Evolutionary conservation across 305 asterid species (phyloP).

Genomic region (Fraxinus dipetala): DNA sequence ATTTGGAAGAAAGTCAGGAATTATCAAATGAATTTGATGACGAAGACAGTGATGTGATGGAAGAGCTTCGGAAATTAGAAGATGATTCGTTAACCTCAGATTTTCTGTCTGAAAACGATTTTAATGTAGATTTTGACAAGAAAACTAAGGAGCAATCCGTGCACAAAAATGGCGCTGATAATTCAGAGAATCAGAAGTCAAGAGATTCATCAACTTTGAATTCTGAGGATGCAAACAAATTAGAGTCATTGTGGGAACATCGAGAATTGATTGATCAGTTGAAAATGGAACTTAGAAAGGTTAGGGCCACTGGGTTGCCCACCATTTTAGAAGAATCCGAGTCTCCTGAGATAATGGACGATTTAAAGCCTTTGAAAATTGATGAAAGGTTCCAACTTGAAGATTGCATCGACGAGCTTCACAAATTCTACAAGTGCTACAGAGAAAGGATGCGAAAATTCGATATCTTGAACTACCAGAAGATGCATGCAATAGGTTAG

Average conservation of each 20-base stretch:
- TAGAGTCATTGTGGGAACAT: conserved; percentile 94
- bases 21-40: conserved; percentile 30
- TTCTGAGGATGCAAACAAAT: conserved; percentile 45
- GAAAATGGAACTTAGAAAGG: conserved; percentile 81
- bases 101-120: conserved; percentile 43
- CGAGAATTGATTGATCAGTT: conserved; percentile 90
- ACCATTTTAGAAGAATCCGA: conserved; percentile 92
- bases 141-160: not conserved
- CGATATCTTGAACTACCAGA: conserved; percentile 91
- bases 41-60: conserved; percentile 43
- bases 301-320: conserved; percentile 85
- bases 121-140: conserved; percentile 27
- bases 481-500: conserved; percentile 98
- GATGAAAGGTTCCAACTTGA: conserved; percentile 61
- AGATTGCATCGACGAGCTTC: conserved; percentile 73
- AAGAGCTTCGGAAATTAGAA: conserved; percentile 38
- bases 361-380: conserved; percentile 90
- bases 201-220: conserved; percentile 28
- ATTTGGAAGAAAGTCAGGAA: conserved; percentile 34
- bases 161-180: conserved; percentile 20
- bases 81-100: conserved; percentile 22
- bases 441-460: conserved; percentile 81
- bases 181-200: conserved; percentile 31
- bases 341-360: conserved; percentile 63
- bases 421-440: conserved; percentile 74